Evolutionary conservation across 2,329 filamentous ascomycete genomes (phyloP), one percentile per base, ranked within the genome.

Genomic region (Chrysosporium queenslandicum): DNA sequence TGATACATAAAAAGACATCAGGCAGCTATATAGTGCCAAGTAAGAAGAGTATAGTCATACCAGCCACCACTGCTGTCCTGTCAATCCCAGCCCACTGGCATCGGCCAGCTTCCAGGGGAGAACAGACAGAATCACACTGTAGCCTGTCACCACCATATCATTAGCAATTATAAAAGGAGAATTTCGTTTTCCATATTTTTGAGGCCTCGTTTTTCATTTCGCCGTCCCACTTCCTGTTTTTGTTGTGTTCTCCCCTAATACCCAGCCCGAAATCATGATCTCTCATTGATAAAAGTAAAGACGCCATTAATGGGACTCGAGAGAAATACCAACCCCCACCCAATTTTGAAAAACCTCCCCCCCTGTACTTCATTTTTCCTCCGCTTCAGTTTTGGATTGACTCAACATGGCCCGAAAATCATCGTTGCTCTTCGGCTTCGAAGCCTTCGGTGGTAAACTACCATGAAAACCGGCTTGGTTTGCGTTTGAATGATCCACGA

Each of bases 401-500:
- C 69, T 54, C 45, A 80, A 68, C 73, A 80, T 73, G 29, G 71
- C 71, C 52, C 76, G 73, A 63, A 81, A 81, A 60, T 80, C 77
- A 47, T 72, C 72, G 60, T 81, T 81, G 59, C 74, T 79, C 67
- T 78, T 81, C 58, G 64, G 64, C 53, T 61, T 56, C 60, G 61
- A 36, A 23, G 47, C 25, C 18, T 41, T 16, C 4, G 18, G n/a
- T 11, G 36, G 25, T 37, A 12, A 7, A 23, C n/a, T n/a, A n/a
- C n/a, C n/a, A n/a, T n/a, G n/a, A n/a, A n/a, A n/a, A n/a, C n/a
- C n/a, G n/a, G n/a, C n/a, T n/a, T 46, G 23, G 18, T 37, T 39
- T 16, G 43, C 18, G 20, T 27, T 30, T 12, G 49, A 12, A 23
- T 34, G 51, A 5, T 29, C 21, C 3, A 14, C 29, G 2, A 11